These are phyloP conservation scores for Strigomonas culicis DNA, from an alignment of 208 protist genomes.

Conservation along the genomic window DNA sequence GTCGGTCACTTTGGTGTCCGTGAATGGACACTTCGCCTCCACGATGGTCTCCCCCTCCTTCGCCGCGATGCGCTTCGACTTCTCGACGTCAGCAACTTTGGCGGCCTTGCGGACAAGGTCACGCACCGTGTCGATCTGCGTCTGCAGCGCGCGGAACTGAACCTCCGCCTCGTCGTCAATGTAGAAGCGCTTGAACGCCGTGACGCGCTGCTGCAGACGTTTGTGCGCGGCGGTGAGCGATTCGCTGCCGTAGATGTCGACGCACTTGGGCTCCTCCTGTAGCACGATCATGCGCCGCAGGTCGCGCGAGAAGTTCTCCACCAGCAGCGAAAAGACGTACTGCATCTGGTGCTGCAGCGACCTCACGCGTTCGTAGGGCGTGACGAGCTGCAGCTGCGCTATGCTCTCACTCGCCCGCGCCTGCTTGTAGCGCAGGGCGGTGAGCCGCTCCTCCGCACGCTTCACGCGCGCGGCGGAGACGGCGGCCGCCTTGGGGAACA, in stretches of 20 bases:
- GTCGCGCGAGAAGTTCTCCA: conserved; percentile 38
- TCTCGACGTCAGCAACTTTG: neutral
- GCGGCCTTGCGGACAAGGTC: neutral
- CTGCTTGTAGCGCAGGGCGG: conserved; percentile 3
- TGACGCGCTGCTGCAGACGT: conserved; percentile 15
- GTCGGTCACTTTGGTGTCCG: neutral
- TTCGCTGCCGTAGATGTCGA: conserved; percentile 10
- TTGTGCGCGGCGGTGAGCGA: conserved; percentile 25
- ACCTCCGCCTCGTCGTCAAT: conserved; percentile 12
- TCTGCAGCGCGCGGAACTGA: neutral
- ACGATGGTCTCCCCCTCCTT: conserved; percentile 7
- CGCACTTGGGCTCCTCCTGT: conserved; percentile 15
- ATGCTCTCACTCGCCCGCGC: conserved; percentile 18
- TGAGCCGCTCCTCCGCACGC: conserved; percentile 12
- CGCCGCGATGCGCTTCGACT: neutral
- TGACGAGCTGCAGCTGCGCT: conserved; percentile 14
- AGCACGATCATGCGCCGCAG: conserved; percentile 34
- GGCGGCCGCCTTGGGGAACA: conserved; percentile 24
- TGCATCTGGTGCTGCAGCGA: conserved; percentile 25
- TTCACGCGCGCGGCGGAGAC: conserved; percentile 8
- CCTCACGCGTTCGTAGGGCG: conserved; percentile 18
- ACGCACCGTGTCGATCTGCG: neutral
- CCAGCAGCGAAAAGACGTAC: conserved; percentile 22
- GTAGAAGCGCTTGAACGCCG: conserved; percentile 30
- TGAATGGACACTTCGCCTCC: neutral